Evolutionary conservation across 2,329 filamentous ascomycete genomes (phyloP).

Genomic region (Pestalotiopsis sp.): DNA sequence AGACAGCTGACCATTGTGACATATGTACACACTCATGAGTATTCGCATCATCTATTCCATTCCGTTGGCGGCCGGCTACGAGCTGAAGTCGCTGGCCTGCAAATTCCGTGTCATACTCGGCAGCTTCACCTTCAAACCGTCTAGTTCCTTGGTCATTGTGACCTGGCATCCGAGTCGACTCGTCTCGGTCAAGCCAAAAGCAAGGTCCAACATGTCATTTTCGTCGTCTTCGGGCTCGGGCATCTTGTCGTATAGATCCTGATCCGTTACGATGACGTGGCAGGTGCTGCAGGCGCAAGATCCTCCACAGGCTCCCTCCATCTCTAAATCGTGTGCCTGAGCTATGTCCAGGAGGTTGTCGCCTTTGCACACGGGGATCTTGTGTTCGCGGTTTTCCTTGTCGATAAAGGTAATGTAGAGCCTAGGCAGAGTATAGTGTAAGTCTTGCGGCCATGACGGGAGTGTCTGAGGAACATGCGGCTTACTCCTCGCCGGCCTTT

Average conservation of each 20-base stretch:
- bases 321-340: constrained; percentile 91
- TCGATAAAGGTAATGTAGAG: constrained; percentile 85
- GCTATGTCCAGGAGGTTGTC: constrained; percentile 96
- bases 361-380: constrained; percentile 78
- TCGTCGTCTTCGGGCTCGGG: constrained; percentile 77
- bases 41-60: background rate
- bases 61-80: background rate
- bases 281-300: constrained; percentile 93
- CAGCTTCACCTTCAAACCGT: constrained; percentile 81
- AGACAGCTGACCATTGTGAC: background rate
- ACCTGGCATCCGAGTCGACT: constrained; percentile 85
- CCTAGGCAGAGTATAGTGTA: constrained; percentile 41
- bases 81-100: constrained; percentile 85
- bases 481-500: constrained; percentile 89
- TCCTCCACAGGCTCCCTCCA: constrained; percentile 97
- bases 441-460: background rate
- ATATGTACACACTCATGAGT: background rate
- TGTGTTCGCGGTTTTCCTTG: constrained; percentile 65
- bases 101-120: constrained; percentile 94
- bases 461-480: constrained; percentile 16
- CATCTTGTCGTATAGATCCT: constrained; percentile 75
- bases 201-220: constrained; percentile 89
- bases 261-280: constrained; percentile 80
- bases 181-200: constrained; percentile 87
- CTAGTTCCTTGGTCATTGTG: constrained; percentile 84